Evolutionary conservation across 345 rosid species (phyloP), one percentile per base, ranked within the genome.

Genomic region (Iberis pinnata): DNA sequence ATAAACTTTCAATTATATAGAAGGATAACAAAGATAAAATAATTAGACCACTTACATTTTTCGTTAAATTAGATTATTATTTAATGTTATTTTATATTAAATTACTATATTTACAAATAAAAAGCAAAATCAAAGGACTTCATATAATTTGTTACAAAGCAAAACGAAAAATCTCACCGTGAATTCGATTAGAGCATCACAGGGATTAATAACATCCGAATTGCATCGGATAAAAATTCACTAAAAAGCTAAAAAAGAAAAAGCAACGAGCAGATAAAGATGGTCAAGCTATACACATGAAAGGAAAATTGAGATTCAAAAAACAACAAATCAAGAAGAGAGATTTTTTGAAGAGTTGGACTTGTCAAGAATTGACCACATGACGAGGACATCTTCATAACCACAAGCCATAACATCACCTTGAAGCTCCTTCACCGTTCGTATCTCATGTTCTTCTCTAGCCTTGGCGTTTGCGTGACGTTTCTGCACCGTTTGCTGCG

Each of bases 311-410:
- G 11, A 32, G n/a, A 32, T 27, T 27, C 5, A 27, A 10, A 10
- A 32, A 32, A 32, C n/a, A 9, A 32, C 3, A 1, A 32, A 64
- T 64, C 56, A 72, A 18, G 87, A 73, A 61, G 78, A 57, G 56
- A 81, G 64, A 49, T 69, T 65, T 73, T 72, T 77, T 38, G 65
- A 43, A 58, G 93, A 70, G 72, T 75, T 83, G 69, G 97, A 79
- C 70, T 89, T 86, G 73, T 89, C 97, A 12, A 89, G 88, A 69
- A 89, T 89, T 18, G 97, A 89, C 97, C 95, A 89, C 97, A 89
- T 89, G 57, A 89, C 89, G 38, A 81, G 89, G 48, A 86, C 95
- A 58, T 89, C 97, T 61, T 89, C 88, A 19, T 89, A 89, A 3
- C 81, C 86, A 61, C 95, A 89, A 40, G 95, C 93, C 97, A 83